Evolutionary conservation across 2,329 filamentous ascomycete species (phyloP), one percentile per base, ranked within the genome.

Genomic region (Stachybotrys chartarum): DNA sequence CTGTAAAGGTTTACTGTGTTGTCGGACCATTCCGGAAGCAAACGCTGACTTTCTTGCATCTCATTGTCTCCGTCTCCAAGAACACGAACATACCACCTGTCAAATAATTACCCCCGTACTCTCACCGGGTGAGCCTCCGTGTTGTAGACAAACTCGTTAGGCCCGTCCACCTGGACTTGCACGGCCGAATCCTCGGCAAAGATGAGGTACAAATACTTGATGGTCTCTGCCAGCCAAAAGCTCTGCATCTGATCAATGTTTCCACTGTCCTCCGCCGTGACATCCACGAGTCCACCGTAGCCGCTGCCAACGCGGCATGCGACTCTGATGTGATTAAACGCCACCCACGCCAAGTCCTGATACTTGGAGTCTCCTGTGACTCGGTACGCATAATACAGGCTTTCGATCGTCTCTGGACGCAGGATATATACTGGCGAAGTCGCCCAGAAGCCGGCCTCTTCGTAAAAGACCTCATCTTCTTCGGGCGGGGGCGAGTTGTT

Each of bases 341-440:
- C 90, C 46, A 87, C 82, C 89, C 90, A 96, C 6, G 87, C 87
- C 86, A 88, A 91, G 57, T 93, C 86, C 68, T 90, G 87, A 70
- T 92, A 96, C 72, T 84, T 87, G 35, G 73, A 61, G 57, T 93
- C 80, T 4, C 87, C 86, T 0, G 91, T 96, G 1, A 87, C 82
- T 52, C 90, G 84, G 75, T 89, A 95, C 2, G 91, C 89, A 70
- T 96, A 94, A 78, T 95, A 96, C 69, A 86, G 86, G 61, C 84
- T 88, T 74, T 96, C 91, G 39, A 95, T 79, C 4, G 91, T 89
- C 71, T 95, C 91, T 0, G 90, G 87, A 0, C 91, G 82, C 32
- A 95, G 79, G 8, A 86, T 74, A 68, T 95, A 96, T 7, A 70
- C 65, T 0, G 73, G 64, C 47, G 75, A 73, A 0, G 72, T 78